These are phyloP conservation scores for Biscogniauxia mediterranea DNA, from an alignment of 2,329 filamentous ascomycete genomes.

Conservation along the genomic window DNA sequence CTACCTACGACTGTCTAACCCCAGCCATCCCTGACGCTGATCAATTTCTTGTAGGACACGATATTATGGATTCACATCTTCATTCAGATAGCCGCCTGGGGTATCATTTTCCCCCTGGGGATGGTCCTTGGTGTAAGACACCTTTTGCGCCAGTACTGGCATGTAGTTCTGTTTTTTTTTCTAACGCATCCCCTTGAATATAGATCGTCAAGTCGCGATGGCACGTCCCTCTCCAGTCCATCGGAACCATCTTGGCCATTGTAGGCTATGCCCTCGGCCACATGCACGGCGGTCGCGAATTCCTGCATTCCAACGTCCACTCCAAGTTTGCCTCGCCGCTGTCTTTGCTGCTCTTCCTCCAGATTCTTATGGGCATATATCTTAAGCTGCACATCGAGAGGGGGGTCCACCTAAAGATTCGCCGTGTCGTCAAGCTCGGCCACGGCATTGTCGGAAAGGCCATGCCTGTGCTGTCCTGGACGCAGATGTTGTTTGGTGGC, in stretches of 20 bases:
- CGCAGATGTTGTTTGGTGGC: conserved; percentile 93
- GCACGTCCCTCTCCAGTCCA: conserved; percentile 86
- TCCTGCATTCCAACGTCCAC: conserved; percentile 73
- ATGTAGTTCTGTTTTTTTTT: conserved; percentile 12
- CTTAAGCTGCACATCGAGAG: conserved; percentile 85
- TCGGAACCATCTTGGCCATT: conserved; percentile 72
- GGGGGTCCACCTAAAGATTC: conserved; percentile 76
- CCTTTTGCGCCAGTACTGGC: conserved; percentile 5
- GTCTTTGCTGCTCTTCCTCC: conserved; percentile 74
- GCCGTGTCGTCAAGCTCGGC: conserved; percentile 65
- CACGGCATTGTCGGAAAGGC: conserved; percentile 84
- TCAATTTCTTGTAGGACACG: conserved; percentile 56
- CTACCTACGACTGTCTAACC: conserved; percentile 8
- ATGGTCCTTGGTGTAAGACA: conserved; percentile 85
- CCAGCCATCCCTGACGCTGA: conserved; percentile 31
- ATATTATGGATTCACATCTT: conserved; percentile 94
- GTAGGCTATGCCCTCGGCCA: conserved; percentile 91
- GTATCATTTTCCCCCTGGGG: conserved; percentile 86
- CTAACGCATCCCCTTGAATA: conserved; percentile 6
- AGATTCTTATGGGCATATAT: conserved; percentile 81
- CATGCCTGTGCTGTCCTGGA: conserved; percentile 84
- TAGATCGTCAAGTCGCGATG: conserved; percentile 87
- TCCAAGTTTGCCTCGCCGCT: conserved; percentile 75
- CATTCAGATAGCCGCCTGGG: conserved; percentile 82
- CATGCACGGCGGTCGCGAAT: conserved; percentile 83